Conservation (phyloP, 495 filamentous ascomycete genomes). For the Penicillium argentinense region DNA sequence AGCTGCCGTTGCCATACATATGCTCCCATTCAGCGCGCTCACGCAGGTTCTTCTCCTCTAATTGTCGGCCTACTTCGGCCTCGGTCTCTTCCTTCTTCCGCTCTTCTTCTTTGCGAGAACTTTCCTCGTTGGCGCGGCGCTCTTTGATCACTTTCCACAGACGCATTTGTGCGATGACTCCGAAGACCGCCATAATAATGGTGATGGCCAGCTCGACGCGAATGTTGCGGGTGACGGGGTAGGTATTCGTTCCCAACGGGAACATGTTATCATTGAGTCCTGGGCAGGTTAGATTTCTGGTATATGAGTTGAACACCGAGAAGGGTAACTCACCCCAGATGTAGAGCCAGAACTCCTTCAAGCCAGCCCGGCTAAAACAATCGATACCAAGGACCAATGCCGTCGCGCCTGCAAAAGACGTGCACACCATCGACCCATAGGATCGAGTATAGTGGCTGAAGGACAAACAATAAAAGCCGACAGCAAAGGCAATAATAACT, state of each 20-base stretch:
- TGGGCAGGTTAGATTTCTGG: constrained; percentile 25
- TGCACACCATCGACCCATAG: constrained; percentile 72
- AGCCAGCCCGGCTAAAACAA: constrained; percentile 82
- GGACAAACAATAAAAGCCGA: constrained; percentile 67
- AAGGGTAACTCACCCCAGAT: constrained; percentile 66
- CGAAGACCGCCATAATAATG: constrained; percentile 69
- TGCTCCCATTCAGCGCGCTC: constrained; percentile 81
- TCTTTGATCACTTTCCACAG: constrained; percentile 87
- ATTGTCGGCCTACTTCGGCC: constrained; percentile 60
- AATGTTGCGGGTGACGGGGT: constrained; percentile 85
- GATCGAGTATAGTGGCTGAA: constrained; percentile 77
- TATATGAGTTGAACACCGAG: background rate
- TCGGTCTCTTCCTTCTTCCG: constrained; percentile 67
- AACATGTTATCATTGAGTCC: constrained; percentile 78
- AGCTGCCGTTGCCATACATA: constrained; percentile 55
- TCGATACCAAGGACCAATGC: constrained; percentile 81
- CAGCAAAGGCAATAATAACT: constrained; percentile 72
- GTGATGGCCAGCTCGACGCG: constrained; percentile 80
- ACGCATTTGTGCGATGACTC: constrained; percentile 79
- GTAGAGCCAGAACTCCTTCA: constrained; percentile 96
- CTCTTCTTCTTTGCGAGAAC: constrained; percentile 54
- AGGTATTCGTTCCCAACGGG: constrained; percentile 69
- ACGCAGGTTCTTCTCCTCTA: constrained; percentile 65
- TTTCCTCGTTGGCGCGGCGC: constrained; percentile 61
- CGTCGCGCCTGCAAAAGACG: constrained; percentile 80